Conservation (phyloP, 2,329 filamentous ascomycete species). For the Cordyceps fumosorosea region DNA sequence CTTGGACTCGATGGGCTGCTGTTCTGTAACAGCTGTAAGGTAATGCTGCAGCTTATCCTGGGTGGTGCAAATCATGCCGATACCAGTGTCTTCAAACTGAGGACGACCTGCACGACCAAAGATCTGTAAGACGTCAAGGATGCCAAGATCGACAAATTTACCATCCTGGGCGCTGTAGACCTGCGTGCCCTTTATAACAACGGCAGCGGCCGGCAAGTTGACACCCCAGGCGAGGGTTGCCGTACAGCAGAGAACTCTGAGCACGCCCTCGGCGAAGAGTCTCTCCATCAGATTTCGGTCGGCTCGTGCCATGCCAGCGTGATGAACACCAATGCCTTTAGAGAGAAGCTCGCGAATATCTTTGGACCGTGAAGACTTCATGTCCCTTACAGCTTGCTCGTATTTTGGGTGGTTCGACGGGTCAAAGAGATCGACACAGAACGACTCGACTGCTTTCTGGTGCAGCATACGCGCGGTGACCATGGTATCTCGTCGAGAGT, state of each 20-base stretch:
- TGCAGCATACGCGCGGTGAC: slow-evolving; percentile 78
- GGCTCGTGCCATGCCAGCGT: slow-evolving; percentile 91
- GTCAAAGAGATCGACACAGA: slow-evolving; percentile 76
- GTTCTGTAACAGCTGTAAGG: slow-evolving; percentile 84
- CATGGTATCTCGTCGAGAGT: slow-evolving; percentile 90
- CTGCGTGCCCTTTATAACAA: slow-evolving; percentile 96
- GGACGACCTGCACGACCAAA: slow-evolving; percentile 97
- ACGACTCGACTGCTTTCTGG: slow-evolving; percentile 78
- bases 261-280: slow-evolving; percentile 82
- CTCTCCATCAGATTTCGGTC: slow-evolving; percentile 95
- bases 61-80: slow-evolving; percentile 96
- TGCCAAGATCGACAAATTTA: slow-evolving; percentile 93
- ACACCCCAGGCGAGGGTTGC: slow-evolving; percentile 98
- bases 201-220: slow-evolving; percentile 91
- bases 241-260: slow-evolving; percentile 96
- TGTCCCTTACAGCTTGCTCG: slow-evolving; percentile 70
- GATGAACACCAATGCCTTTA: slow-evolving; percentile 90
- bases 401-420: slow-evolving; percentile 73
- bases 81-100: slow-evolving; percentile 95
- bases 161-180: slow-evolving; percentile 94
- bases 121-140: slow-evolving; percentile 94
- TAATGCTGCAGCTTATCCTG: slow-evolving; percentile 93
- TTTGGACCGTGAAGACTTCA: slow-evolving; percentile 76
- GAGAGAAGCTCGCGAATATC: slow-evolving; percentile 84
- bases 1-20: slow-evolving; percentile 94